Conservation (phyloP, 805 yeast species). For the Candida dajiaensis region DNA sequence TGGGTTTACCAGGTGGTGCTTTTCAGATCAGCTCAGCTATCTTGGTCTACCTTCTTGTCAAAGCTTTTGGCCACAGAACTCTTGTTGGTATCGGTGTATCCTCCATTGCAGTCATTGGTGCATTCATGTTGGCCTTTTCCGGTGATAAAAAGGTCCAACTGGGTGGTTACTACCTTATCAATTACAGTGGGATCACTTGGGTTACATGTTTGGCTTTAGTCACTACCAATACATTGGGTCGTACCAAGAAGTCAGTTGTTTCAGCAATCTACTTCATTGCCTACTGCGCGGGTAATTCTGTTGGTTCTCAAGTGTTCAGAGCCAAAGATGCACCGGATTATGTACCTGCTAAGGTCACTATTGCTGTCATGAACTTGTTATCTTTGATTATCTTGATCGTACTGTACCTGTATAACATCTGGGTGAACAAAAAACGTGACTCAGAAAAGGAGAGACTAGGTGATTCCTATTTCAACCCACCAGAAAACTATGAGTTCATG, state of each 20-base stretch:
- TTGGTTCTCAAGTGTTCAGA: constrained; percentile 70
- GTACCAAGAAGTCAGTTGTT: constrained; percentile 62
- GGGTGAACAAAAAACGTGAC: constrained; percentile 40
- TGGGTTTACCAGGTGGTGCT: constrained; percentile 32
- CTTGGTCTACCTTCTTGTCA: constrained; percentile 20
- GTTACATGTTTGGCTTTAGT: constrained; percentile 30
- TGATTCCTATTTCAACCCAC: constrained; percentile 15
- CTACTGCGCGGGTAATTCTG: constrained; percentile 61
- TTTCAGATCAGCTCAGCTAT: constrained; percentile 23
- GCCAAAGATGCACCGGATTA: constrained; percentile 46
- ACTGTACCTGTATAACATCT: constrained; percentile 25
- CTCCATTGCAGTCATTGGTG: constrained; percentile 12
- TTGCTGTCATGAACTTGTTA: constrained; percentile 26
- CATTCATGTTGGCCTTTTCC: constrained; percentile 28
- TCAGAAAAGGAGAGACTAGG: constrained; percentile 23
- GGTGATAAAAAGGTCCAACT: constrained; percentile 17
- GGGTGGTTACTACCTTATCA: constrained; percentile 25
- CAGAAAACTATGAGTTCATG: constrained; percentile 35
- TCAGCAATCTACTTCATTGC: constrained; percentile 56
- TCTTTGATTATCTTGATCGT: constrained; percentile 31
- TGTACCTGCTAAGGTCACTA: not conserved
- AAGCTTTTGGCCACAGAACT: constrained; percentile 2
- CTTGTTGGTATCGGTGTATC: constrained; percentile 13
- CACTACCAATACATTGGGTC: constrained; percentile 57
- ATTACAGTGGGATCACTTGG: constrained; percentile 31